Conservation (phyloP, 306 rosid species). For the Dryas octopetala region DNA sequence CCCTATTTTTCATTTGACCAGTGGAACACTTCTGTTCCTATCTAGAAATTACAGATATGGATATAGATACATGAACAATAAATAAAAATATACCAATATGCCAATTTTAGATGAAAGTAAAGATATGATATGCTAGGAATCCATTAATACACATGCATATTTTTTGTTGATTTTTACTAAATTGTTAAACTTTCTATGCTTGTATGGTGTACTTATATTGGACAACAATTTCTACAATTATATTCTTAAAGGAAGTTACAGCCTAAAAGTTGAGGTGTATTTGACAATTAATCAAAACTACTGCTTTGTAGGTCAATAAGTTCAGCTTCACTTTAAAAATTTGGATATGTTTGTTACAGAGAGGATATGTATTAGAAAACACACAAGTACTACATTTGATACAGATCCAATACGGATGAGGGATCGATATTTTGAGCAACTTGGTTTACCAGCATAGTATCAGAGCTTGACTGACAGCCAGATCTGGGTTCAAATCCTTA, state of each 20-base stretch:
- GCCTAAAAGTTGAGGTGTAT: neutral
- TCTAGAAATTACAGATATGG: too few relatives aligned
- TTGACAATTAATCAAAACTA: neutral
- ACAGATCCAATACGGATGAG: neutral
- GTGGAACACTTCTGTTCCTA: too few relatives aligned
- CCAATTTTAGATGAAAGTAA: neutral
- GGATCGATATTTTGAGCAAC: neutral
- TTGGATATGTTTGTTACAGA: neutral
- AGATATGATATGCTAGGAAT: neutral
- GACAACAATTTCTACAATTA: neutral
- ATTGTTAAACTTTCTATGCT: neutral
- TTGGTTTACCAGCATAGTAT: neutral
- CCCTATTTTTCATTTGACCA: too few relatives aligned
- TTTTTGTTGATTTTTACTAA: neutral
- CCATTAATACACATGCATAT: neutral
- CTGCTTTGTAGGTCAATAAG: neutral
- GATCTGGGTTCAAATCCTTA: neutral
- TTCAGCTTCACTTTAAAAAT: neutral
- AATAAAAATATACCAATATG: too few relatives aligned
- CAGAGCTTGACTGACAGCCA: neutral
- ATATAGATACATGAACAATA: too few relatives aligned
- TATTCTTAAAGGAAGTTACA: neutral
- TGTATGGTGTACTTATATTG: neutral
- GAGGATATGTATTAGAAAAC: neutral
- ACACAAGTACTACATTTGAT: neutral